phyloP scores from a whole-genome alignment of 225 moss, liverwort and hornwort genomes.

The Ulota crispa region DNA sequence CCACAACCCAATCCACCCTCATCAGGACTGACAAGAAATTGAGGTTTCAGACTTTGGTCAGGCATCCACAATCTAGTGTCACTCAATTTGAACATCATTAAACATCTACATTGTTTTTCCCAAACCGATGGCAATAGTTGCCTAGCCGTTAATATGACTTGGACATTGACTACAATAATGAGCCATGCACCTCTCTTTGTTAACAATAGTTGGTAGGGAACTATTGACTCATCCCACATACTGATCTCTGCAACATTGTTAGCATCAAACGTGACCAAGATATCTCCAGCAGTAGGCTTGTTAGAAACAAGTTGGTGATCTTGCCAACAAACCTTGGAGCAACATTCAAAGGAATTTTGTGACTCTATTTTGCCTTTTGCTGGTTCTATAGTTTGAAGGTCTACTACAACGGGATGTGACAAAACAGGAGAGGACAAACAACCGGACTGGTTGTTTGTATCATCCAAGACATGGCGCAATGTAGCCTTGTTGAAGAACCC shows the following conservation, averaged over 20 bases:
- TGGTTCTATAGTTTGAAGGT: too few species aligned
- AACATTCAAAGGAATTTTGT: too few species aligned
- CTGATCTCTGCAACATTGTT: not conserved
- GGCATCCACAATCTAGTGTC: not conserved
- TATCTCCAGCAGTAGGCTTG: not conserved
- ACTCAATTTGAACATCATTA: not conserved
- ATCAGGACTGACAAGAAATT: not conserved
- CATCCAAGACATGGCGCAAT: not conserved
- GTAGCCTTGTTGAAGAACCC: not conserved
- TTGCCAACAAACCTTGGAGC: too few species aligned
- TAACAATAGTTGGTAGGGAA: not conserved
- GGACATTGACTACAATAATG: not conserved
- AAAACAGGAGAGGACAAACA: too few species aligned
- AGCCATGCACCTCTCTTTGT: not conserved
- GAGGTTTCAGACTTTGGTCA: not conserved
- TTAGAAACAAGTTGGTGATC: too few species aligned
- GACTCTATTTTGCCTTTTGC: too few species aligned
- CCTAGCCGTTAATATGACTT: not conserved
- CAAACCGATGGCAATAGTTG: not conserved
- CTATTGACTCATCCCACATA: not conserved
- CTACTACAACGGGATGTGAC: too few species aligned
- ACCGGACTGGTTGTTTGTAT: not conserved
- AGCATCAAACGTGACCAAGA: not conserved
- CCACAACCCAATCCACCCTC: constrained; percentile 3
- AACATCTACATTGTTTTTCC: not conserved